Conservation (phyloP, 345 rosid species). For the Nephelium lappaceum region DNA sequence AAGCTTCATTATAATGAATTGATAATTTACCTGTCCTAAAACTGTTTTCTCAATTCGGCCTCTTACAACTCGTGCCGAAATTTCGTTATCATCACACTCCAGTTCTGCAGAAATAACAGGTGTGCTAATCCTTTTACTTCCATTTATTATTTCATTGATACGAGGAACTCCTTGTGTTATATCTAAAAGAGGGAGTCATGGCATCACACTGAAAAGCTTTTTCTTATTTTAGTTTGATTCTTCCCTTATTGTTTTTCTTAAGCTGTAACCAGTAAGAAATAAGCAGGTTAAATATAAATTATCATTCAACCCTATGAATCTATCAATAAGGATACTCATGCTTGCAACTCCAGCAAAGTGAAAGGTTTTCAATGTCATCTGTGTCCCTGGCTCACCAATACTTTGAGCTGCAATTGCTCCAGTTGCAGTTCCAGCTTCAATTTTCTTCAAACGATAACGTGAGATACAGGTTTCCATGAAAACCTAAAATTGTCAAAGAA, state of each 20-base stretch:
- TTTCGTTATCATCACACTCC: slow-evolving; percentile 53
- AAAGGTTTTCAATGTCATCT: slow-evolving; percentile 97
- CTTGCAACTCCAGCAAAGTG: slow-evolving; percentile 99
- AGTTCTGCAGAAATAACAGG: slow-evolving; percentile 87
- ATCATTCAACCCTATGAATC: slow-evolving; percentile 8
- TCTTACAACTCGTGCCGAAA: slow-evolving; percentile 67
- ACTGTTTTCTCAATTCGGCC: slow-evolving; percentile 79
- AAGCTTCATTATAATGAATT: neutral
- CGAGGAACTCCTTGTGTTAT: slow-evolving; percentile 98
- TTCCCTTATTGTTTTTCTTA: too few species aligned
- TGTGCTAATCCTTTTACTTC: slow-evolving; percentile 82
- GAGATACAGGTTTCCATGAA: slow-evolving; percentile 67
- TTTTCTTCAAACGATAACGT: slow-evolving; percentile 66
- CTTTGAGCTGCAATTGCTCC: slow-evolving; percentile 98
- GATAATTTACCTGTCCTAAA: slow-evolving; percentile 76
- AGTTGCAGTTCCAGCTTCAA: slow-evolving; percentile 94
- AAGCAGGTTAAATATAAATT: neutral
- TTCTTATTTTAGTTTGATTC: neutral
- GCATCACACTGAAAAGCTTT: slow-evolving; percentile 30
- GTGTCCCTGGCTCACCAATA: slow-evolving; percentile 98
- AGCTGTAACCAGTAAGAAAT: slow-evolving; percentile 9
- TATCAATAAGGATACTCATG: slow-evolving; percentile 94
- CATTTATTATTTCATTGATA: slow-evolving; percentile 95
- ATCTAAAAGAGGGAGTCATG: slow-evolving; percentile 61
- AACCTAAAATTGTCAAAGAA: slow-evolving; percentile 37